Evolutionary conservation across 2,329 filamentous ascomycete species (phyloP).

Genomic region (Alternaria metachromatica): DNA sequence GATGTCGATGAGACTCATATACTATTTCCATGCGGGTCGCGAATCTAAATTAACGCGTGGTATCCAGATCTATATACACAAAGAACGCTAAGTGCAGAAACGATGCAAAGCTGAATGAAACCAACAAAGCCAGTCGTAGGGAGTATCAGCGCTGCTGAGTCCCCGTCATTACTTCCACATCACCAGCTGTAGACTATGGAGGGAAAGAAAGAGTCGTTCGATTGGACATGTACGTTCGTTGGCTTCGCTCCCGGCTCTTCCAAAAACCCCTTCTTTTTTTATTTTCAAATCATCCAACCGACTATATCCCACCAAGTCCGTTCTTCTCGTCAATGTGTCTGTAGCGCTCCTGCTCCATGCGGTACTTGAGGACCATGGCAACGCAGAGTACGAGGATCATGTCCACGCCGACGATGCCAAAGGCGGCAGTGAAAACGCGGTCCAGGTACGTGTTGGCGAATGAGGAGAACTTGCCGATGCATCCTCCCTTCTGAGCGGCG

Average conservation of each 20-base stretch:
- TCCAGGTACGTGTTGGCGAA: constrained; percentile 77
- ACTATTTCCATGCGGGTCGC: neutral
- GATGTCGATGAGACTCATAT: neutral
- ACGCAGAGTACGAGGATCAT: constrained; percentile 72
- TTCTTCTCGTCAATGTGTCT: constrained; percentile 82
- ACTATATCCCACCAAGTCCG: constrained; percentile 38
- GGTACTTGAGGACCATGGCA: constrained; percentile 79
- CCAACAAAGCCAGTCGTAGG: neutral
- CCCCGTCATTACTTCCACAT: neutral
- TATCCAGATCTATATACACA: constrained; percentile 14
- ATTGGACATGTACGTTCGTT: constrained; percentile 21
- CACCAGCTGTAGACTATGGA: constrained; percentile 13
- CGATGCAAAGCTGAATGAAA: constrained; percentile 5
- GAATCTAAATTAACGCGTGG: neutral
- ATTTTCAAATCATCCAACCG: neutral
- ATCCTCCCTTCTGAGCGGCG: constrained; percentile 73
- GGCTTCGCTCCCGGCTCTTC: constrained; percentile 14
- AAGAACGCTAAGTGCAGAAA: constrained; percentile 27
- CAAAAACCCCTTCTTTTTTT: constrained; percentile 20
- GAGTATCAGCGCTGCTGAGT: constrained; percentile 8
- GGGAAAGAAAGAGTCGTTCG: constrained; percentile 28
- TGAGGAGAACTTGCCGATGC: constrained; percentile 69
- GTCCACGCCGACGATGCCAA: constrained; percentile 77
- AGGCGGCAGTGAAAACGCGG: constrained; percentile 78
- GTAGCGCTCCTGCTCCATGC: constrained; percentile 80